These are phyloP conservation scores for Elaeagnus macrophylla DNA, from an alignment of 306 rosid species.

Conservation along the genomic window DNA sequence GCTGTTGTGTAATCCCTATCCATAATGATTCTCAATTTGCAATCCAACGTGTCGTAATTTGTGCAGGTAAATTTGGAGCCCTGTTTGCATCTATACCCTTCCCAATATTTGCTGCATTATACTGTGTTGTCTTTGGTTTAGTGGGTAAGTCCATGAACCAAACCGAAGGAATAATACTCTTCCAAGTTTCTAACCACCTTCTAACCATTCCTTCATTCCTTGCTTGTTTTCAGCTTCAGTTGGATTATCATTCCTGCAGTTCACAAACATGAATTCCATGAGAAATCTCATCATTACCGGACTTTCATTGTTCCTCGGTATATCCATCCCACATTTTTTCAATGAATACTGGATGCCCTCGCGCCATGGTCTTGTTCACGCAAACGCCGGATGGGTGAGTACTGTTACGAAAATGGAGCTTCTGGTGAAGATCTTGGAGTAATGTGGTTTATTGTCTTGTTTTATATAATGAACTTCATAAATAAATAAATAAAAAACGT, in stretches of 20 bases:
- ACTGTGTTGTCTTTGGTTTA: constrained; percentile 83
- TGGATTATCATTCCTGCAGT: constrained; percentile 90
- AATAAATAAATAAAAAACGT: too few species aligned
- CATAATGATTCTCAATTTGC: too few species aligned
- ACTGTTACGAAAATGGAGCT: too few species aligned
- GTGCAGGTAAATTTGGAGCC: constrained; percentile 97
- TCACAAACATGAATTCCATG: constrained; percentile 94
- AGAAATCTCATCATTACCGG: constrained; percentile 89
- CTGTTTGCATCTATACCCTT: constrained; percentile 94
- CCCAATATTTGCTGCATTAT: constrained; percentile 76
- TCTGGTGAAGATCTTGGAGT: too few species aligned
- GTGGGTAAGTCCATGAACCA: constrained; percentile 46
- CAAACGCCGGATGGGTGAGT: constrained; percentile 88
- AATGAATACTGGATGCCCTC: constrained; percentile 46
- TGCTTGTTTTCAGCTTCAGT: constrained; percentile 61
- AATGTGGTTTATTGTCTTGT: too few species aligned
- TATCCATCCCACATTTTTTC: constrained; percentile 84
- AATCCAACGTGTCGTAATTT: too few species aligned
- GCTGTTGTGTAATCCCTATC: too few species aligned
- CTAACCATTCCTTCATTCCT: too few species aligned
- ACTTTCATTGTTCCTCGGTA: constrained; percentile 82
- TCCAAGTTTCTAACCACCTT: too few species aligned
- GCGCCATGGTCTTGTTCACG: constrained; percentile 64
- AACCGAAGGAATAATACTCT: not conserved
- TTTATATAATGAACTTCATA: too few species aligned